Percentiles rank a stretch among this genome's conserved stretches.
phyloP scores from a whole-genome alignment of 2,329 filamentous ascomycete genomes.

The Colletotrichum aenigma region DNA sequence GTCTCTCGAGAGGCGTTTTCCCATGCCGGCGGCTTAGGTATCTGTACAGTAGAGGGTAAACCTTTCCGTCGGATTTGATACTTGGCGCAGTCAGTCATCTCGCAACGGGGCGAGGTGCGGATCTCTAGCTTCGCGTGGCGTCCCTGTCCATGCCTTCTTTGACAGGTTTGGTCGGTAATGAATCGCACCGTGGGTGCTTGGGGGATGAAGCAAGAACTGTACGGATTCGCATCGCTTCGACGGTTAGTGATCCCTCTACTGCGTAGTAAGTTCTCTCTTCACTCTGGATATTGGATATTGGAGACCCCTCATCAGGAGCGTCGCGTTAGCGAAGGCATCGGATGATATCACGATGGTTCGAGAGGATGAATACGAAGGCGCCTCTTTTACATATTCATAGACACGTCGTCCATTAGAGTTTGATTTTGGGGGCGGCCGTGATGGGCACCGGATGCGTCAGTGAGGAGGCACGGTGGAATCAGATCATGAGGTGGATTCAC shows the following conservation, averaged over 20 bases:
- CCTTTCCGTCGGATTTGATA: neutral
- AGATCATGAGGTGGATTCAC: slow-evolving; percentile 9
- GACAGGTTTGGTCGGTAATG: neutral
- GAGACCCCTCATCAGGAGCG: neutral
- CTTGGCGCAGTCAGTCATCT: neutral
- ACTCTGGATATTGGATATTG: neutral
- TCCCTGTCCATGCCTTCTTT: neutral
- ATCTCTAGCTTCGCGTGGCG: neutral
- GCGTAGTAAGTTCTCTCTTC: neutral
- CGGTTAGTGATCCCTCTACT: neutral
- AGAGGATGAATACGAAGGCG: neutral
- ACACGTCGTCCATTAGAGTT: neutral
- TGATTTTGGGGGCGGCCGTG: neutral
- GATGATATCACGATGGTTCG: neutral
- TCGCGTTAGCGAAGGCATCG: neutral
- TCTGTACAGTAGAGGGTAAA: neutral
- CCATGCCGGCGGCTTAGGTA: neutral
- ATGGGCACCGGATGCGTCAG: slow-evolving; percentile 3
- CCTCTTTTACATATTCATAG: neutral
- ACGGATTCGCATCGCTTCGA: neutral
- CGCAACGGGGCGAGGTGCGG: neutral
- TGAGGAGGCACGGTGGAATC: neutral
- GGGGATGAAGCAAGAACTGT: neutral
- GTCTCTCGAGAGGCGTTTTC: neutral
- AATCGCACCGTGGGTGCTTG: neutral